A percentile compares a stretch with the other conserved stretches of the same genome.
phyloP scores from a whole-genome alignment of 768 basidiomycete species.

The Mycena epipterygia region DNA sequence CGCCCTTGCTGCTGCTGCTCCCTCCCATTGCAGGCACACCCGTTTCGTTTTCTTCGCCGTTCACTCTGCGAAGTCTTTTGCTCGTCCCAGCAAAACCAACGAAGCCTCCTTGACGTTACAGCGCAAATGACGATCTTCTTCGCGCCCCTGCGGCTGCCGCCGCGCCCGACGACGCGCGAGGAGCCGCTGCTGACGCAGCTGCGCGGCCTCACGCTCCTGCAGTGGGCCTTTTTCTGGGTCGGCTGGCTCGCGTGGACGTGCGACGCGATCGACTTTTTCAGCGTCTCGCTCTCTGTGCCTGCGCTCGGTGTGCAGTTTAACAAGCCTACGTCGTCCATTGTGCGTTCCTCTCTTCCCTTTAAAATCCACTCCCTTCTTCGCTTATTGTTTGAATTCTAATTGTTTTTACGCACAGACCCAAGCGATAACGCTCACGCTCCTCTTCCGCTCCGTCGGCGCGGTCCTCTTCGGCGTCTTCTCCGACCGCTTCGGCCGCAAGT shows the following conservation, averaged over 20 bases:
- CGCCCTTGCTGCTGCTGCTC: too few relatives aligned
- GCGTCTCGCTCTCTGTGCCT: conserved; percentile 72
- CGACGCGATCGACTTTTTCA: conserved; percentile 91
- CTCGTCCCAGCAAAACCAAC: background rate
- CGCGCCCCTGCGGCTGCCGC: conserved; percentile 34
- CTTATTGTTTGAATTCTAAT: background rate
- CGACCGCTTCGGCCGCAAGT: conserved; percentile 94
- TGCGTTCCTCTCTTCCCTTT: conserved; percentile 34
- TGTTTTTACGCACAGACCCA: conserved; percentile 61
- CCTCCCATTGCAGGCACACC: too few relatives aligned
- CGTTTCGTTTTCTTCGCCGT: background rate
- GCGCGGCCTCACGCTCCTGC: conserved; percentile 3
- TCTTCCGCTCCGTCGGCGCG: conserved; percentile 89
- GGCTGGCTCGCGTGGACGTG: conserved; percentile 89
- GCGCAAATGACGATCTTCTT: conserved; percentile 40
- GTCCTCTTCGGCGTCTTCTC: conserved; percentile 89
- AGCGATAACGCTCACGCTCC: conserved; percentile 91
- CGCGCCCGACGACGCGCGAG: conserved; percentile 12
- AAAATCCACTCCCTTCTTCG: background rate
- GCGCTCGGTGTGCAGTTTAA: conserved; percentile 63
- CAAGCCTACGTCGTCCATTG: conserved; percentile 57
- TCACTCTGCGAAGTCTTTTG: background rate
- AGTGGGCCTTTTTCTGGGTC: conserved; percentile 37
- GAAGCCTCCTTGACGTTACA: too few relatives aligned
- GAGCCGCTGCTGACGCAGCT: conserved; percentile 17